Conservation (phyloP, 2,329 filamentous ascomycete species). For the Scopulariopsis brevicaulis region DNA sequence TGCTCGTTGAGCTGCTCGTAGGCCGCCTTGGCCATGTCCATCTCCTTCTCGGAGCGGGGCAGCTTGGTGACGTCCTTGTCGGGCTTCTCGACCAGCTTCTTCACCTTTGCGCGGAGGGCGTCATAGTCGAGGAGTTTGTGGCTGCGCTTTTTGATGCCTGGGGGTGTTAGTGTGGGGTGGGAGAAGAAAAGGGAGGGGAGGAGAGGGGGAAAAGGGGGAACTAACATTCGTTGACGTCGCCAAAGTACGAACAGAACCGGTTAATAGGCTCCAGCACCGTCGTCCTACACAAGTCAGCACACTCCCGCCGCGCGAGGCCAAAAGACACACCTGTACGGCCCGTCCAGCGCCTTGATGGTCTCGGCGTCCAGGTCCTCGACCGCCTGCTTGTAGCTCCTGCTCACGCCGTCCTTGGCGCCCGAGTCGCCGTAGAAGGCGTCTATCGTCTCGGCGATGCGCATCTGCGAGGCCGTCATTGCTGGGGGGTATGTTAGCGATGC, state of each 20-base stretch:
- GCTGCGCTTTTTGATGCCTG: constrained; percentile 92
- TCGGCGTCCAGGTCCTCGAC: constrained; percentile 96
- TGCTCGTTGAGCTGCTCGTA: constrained; percentile 98
- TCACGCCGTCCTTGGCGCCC: constrained; percentile 88
- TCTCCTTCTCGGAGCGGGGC: constrained; percentile 89
- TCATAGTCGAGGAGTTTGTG: constrained; percentile 99
- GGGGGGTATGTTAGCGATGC: constrained; percentile 2
- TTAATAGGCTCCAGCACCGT: constrained; percentile 94
- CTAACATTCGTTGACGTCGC: constrained; percentile 93
- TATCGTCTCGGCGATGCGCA: constrained; percentile 98
- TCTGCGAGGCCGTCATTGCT: constrained; percentile 99
- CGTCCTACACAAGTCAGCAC: constrained; percentile 37
- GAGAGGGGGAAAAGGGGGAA: constrained; percentile 5
- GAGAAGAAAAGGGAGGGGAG: background rate
- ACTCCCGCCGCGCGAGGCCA: background rate
- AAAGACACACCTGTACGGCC: constrained; percentile 63
- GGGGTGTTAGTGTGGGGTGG: background rate
- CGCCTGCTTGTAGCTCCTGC: constrained; percentile 93
- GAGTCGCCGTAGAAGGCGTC: constrained; percentile 98
- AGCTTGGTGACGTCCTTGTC: constrained; percentile 98
- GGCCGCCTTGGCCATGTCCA: constrained; percentile 82
- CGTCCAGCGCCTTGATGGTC: constrained; percentile 96
- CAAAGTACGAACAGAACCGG: constrained; percentile 96
- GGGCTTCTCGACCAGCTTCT: constrained; percentile 93
- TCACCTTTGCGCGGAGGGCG: constrained; percentile 87